Evolutionary conservation across 441 rosid species (phyloP), one percentile per base, ranked within the genome.

Genomic region (Gossypium aridum): DNA sequence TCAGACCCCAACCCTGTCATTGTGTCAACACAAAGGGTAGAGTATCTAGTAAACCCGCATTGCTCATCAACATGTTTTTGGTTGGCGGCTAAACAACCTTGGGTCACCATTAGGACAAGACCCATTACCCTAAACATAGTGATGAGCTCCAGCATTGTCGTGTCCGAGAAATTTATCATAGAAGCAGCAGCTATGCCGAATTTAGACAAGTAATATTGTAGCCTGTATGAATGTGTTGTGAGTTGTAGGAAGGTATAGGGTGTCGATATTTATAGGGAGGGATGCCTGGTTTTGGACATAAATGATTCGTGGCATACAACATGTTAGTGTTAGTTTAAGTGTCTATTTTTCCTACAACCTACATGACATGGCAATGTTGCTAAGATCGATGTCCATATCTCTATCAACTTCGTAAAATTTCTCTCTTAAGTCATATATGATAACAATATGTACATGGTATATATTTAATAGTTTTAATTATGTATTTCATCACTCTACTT

Each of bases 21-120:
- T 8, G 84, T 83, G 77, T 83, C 80, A 72, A 80, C 80, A 79
- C 98, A 92, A 26, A 92, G 92, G 28, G 47, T 26, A 23, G 92
- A 90, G 73, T 85, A 87, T 71, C 80, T 80, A 3, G 97, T 79
- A 53, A 82, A 76, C 26, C 74, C 77, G 78, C 96, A 92, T 61
- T 84, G 84, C 4, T 71, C 77, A 59, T 69, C 78, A 71, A 84
- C 45, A 4, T 72, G 79, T 10, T 71, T 75, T 72, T 77, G 87
- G 78, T 80, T 54, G 64, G 75, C 75, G 43, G 74, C 75, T 69
- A 61, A 10, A 9, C 25, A 53, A 3, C 10, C 2, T 28, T 56
- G 72, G 43, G 61, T 26, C 23, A 16, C 60, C n/a, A 54, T 43
- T 28, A 77, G n/a, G 17, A 54, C 49, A 56, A 14, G 67, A 20